These are phyloP conservation scores for Aureobasidium pullulans DNA, from an alignment of 2,329 filamentous ascomycete genomes.

Conservation along the genomic window DNA sequence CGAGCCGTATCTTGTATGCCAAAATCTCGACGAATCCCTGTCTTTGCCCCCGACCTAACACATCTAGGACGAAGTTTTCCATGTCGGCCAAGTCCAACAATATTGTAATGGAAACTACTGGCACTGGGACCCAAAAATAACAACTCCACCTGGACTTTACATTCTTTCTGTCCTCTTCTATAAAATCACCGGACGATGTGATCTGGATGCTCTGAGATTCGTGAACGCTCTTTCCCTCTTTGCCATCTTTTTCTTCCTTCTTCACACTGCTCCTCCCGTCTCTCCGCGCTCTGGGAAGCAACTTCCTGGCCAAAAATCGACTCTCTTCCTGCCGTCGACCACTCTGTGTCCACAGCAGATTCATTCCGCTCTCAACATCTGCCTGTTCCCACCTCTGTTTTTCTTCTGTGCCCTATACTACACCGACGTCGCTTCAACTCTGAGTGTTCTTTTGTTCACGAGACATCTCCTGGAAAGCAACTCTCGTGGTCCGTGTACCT, in stretches of 20 bases:
- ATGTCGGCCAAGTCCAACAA: slow-evolving; percentile 82
- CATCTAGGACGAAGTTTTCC: slow-evolving; percentile 71
- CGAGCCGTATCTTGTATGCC: slow-evolving; percentile 51
- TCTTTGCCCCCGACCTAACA: not conserved
- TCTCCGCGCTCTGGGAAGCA: slow-evolving; percentile 7
- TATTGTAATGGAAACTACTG: slow-evolving; percentile 70
- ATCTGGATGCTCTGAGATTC: slow-evolving; percentile 29
- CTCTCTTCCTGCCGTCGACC: slow-evolving; percentile 25
- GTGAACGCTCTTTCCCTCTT: slow-evolving; percentile 33
- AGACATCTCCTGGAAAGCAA: slow-evolving; percentile 34
- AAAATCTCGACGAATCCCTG: slow-evolving; percentile 10
- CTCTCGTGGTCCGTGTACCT: not conserved
- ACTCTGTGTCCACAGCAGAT: slow-evolving; percentile 29
- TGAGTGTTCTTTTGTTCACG: slow-evolving; percentile 66
- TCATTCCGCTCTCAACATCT: slow-evolving; percentile 69
- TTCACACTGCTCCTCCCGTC: slow-evolving; percentile 11
- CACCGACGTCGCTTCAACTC: slow-evolving; percentile 79
- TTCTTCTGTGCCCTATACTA: slow-evolving; percentile 97
- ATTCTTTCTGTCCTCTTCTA: slow-evolving; percentile 33
- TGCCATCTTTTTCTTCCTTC: slow-evolving; percentile 26
- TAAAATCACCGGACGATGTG: slow-evolving; percentile 32
- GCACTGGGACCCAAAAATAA: slow-evolving; percentile 95
- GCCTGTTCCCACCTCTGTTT: slow-evolving; percentile 81
- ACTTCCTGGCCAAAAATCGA: not conserved
- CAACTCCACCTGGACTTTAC: slow-evolving; percentile 79